These are phyloP conservation scores for Podaxis pistillaris DNA, from an alignment of 768 basidiomycete species.

Conservation along the genomic window DNA sequence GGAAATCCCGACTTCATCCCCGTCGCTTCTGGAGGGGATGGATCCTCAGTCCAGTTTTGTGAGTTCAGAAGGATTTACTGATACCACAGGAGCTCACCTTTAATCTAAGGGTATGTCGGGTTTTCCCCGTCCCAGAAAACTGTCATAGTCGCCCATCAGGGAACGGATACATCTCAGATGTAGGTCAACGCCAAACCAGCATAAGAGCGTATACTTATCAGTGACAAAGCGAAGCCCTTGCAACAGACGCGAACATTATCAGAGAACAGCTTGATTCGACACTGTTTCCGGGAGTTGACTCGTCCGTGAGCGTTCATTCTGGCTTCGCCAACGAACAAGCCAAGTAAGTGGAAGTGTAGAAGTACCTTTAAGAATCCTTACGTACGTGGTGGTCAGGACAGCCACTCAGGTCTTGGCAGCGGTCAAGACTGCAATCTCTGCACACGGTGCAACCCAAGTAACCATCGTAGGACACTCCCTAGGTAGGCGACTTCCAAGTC, in stretches of 20 bases:
- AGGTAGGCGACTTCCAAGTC: constrained; percentile 24
- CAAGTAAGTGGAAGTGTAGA: constrained; percentile 24
- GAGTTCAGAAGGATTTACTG: constrained; percentile 31
- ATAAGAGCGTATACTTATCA: background rate
- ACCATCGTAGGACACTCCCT: constrained; percentile 45
- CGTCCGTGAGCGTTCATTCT: constrained; percentile 37
- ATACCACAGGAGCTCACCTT: constrained; percentile 19
- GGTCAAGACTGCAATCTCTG: constrained; percentile 32
- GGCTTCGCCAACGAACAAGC: constrained; percentile 44
- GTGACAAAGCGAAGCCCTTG: constrained; percentile 30
- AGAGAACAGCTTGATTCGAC: constrained; percentile 30
- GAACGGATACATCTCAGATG: constrained; percentile 18
- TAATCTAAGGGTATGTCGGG: background rate
- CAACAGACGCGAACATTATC: constrained; percentile 38
- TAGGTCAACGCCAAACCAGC: background rate
- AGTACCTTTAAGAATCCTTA: background rate
- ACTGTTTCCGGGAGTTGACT: constrained; percentile 43
- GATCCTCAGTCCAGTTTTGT: constrained; percentile 34
- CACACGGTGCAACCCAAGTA: constrained; percentile 31
- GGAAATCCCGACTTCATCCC: constrained; percentile 42
- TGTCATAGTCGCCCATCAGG: constrained; percentile 29
- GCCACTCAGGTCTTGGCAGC: constrained; percentile 40
- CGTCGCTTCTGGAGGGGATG: constrained; percentile 44
- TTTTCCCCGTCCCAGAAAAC: constrained; percentile 10
- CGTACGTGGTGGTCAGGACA: constrained; percentile 29